Base-by-base conservation (phyloP, 2,329 filamentous ascomycete species). In the Beauveria rudraprayagi region DNA sequence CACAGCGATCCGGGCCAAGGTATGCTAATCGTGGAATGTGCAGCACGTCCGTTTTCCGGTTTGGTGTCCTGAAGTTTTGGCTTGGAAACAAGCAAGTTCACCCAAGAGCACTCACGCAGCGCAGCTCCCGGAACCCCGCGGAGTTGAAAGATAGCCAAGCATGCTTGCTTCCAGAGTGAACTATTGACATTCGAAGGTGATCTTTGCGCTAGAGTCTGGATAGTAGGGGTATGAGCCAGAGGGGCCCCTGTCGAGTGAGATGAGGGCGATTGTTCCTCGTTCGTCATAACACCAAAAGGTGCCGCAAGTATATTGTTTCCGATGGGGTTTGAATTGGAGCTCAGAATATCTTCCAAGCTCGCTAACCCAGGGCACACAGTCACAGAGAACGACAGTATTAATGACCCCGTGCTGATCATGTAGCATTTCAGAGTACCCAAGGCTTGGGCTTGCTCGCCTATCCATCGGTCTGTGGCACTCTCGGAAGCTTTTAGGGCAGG, bases 1-100 rank as follows among this genome's bases (percentile, higher is more conserved):
- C 81, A 83, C 1, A 84, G 75, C 19, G 73, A 73, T 2, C 79
- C 75, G 46, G 83, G 83, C 83, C 83, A 85, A 11, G 79, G 76
- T 26, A 84, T 75, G 7, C 73, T 76, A 5, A 76, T 70, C 3
- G 72, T 69, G 3, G 73, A 64, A 10, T 68, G 71, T n/a, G 68
- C 64, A 2, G 73, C 72, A 47, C 73, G 69, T 63, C 76, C 80
- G 5, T 73, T 70, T 60, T 83, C 77, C 26, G 66, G 64, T 41
- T 74, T 77, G 19, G 71, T 66, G 44, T 81, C 79, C 54, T 72
- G 71, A 10, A 73, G 70, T 63, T 75, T 80, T 24, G 75, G 75
- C 26, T 76, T 77, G 34, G 78, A 72, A 40, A 82, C 76, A 57
- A 80, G 75, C 24, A 86, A 73, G 59, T 76, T 78, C 22, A 83